Evolutionary conservation across 2,329 filamentous ascomycete genomes (phyloP), one percentile per base, ranked within the genome.

Genomic region (Fusarium buharicum): DNA sequence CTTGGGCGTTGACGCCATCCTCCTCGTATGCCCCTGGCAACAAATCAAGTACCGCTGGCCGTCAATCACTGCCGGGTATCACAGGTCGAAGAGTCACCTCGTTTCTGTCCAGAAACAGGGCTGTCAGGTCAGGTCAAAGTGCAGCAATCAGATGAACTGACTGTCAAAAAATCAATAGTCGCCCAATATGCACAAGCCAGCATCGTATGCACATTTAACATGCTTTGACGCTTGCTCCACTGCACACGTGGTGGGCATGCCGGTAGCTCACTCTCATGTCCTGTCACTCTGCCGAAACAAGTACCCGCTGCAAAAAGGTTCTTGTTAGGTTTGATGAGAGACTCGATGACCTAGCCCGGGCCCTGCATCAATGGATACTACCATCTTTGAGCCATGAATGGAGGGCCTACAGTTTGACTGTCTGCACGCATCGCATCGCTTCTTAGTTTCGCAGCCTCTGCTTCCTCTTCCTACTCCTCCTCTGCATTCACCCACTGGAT

Each of bases 1-100:
- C 65, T 70, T 58, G 60, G 64, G 37, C 52, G 50, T 57, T 70
- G 67, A 70, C 67, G 67, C 67, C 67, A 70, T 70, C 59, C 52
- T 64, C 50, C 52, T 64, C 50, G 61, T 67, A 64, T 53, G 47
- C 50, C 50, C 56, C 62, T 55, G 46, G 34, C 50, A 40, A 38
- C 31, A 31, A 33, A 47, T 20, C 64, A 67, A 66, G 59, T 66
- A 67, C 63, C 62, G 63, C 52, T 49, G 48, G 30, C 45, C 6
- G 22, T 8, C 22, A 24, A 8, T 24, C 22, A 62, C 50, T 62
- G 58, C 58, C 58, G 58, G 30, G 36, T 28, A 33, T 56, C 40
- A 43, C 34, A 37, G 39, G 39, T 55, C 45, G 22, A 30, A 38
- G 30, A 47, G 50, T 39, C 44, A 40, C 48, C 30, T 45, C 39